Conservation (phyloP, 371 early-diverging fungal genomes). For the Apophysomyces ossiformis region DNA sequence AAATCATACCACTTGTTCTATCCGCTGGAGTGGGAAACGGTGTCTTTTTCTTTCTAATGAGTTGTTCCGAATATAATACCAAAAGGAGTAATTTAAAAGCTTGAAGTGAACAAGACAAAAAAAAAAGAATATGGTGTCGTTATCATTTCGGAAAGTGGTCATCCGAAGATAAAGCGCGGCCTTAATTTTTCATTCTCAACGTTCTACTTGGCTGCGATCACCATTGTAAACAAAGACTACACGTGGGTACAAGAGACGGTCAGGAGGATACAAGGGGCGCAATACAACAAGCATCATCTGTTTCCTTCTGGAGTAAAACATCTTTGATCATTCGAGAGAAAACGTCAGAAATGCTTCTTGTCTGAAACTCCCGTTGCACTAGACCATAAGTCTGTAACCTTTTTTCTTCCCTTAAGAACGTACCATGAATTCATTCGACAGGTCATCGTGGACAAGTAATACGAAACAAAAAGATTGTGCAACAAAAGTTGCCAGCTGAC, state of each 20-base stretch:
- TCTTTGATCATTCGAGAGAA: not conserved
- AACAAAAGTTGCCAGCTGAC: too few species aligned
- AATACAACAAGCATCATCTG: constrained; percentile 2
- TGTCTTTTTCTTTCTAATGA: too few species aligned
- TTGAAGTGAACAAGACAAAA: too few species aligned
- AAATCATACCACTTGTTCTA: too few species aligned
- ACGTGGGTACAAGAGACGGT: not conserved
- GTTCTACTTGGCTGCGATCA: constrained; percentile 5
- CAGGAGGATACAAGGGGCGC: constrained; percentile 1
- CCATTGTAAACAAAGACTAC: constrained; percentile 4
- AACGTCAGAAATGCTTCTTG: constrained; percentile 2
- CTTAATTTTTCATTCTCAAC: not conserved
- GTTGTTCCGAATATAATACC: too few species aligned
- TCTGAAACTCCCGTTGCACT: not conserved
- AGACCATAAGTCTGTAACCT: not conserved
- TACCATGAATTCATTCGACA: constrained; percentile 3
- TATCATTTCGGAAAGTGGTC: not conserved
- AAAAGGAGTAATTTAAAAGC: too few species aligned
- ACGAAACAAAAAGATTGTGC: too few species aligned
- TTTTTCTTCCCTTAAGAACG: not conserved
- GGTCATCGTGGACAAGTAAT: too few species aligned
- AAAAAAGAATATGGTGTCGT: too few species aligned
- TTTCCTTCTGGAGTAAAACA: not conserved
- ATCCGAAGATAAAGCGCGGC: not conserved
- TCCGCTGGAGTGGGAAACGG: too few species aligned